Evolutionary conservation across 2,329 filamentous ascomycete genomes (phyloP), one percentile per base, ranked within the genome.

Genomic region (Trichoderma cornu-damae): DNA sequence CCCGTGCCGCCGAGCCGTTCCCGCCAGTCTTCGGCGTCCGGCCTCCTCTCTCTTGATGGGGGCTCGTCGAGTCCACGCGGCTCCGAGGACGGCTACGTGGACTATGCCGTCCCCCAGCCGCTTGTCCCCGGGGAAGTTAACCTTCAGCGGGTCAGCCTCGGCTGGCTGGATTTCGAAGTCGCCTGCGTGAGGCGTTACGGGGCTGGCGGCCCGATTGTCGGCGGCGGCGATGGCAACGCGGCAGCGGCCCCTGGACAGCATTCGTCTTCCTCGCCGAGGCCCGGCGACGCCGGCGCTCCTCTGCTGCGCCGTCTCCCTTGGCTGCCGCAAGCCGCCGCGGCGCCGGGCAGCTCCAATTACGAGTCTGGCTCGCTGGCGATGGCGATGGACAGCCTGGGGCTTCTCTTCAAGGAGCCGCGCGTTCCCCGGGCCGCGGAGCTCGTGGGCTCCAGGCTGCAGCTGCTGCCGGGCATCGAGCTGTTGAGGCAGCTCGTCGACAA

Each of bases 401-500:
- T 68, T 16, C 50, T 69, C n/a, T 67, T 64, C 3, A 61, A 65
- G 2, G 50, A 8, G n/a, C 59, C 61, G 6, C 60, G 52, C 4
- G 44, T 66, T 3, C 64, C 63, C 2, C 26, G 26, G 12, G 12
- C 12, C 9, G 11, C 14, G 6, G 26, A 18, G n/a, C 18, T 12
- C 22, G 14, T 7, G 43, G 14, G 34, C 43, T n/a, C 34, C n/a
- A n/a, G 18, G 28, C 58, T 60, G 18, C 7, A 20, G n/a, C 5
- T 38, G 12, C 30, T 47, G 1, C 60, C 63, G 7, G 68, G 62
- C 1, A 59, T 64, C 1, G 37, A 59, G 11, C 42, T 67, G 26
- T 58, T 69, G 2, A 60, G 63, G 38, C 60, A 59, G 11, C 60
- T 69, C 14, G 51, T 66, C 3, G 60, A 65, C 22, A 58, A 61